Percentiles rank a stretch among this genome's conserved stretches.
Evolutionary conservation across 805 yeast genomes (phyloP).

Genomic region (Cyberlindnera mrakii): DNA sequence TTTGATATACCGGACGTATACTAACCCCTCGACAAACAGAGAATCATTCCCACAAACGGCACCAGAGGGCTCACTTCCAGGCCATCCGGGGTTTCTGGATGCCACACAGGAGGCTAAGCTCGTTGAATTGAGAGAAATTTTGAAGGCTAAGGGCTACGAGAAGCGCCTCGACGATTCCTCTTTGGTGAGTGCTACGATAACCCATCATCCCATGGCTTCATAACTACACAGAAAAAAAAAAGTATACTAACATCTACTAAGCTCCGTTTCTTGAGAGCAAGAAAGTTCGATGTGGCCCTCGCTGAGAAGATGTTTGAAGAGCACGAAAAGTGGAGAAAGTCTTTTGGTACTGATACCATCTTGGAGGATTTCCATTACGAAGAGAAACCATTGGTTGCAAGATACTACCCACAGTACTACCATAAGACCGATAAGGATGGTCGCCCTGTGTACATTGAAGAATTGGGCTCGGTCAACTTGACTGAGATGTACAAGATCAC

Average conservation of each 20-base stretch:
- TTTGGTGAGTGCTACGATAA: neutral
- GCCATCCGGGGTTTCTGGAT: constrained; percentile 77
- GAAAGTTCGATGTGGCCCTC: constrained; percentile 81
- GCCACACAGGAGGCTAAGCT: constrained; percentile 59
- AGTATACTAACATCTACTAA: neutral
- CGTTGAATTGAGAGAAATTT: constrained; percentile 48
- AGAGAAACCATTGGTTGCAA: constrained; percentile 89
- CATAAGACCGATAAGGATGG: constrained; percentile 97
- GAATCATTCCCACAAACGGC: constrained; percentile 64
- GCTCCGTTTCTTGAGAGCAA: constrained; percentile 83
- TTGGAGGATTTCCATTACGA: constrained; percentile 82
- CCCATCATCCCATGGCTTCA: neutral
- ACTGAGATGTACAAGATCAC: constrained; percentile 90
- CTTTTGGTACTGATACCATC: constrained; percentile 81
- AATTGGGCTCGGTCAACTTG: constrained; percentile 85
- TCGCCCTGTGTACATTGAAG: constrained; percentile 92
- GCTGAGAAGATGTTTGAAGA: constrained; percentile 77
- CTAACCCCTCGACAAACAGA: constrained; percentile 9
- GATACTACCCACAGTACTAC: constrained; percentile 92
- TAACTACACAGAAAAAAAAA: neutral
- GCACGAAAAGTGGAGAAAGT: constrained; percentile 90
- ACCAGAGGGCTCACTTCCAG: constrained; percentile 59
- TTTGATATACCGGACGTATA: constrained; percentile 1
- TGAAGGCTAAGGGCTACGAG: constrained; percentile 61
- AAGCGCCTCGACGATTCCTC: constrained; percentile 84